Evolutionary conservation across 1,284 basidiomycete species (phyloP).

Genomic region (Mycena sp.): DNA sequence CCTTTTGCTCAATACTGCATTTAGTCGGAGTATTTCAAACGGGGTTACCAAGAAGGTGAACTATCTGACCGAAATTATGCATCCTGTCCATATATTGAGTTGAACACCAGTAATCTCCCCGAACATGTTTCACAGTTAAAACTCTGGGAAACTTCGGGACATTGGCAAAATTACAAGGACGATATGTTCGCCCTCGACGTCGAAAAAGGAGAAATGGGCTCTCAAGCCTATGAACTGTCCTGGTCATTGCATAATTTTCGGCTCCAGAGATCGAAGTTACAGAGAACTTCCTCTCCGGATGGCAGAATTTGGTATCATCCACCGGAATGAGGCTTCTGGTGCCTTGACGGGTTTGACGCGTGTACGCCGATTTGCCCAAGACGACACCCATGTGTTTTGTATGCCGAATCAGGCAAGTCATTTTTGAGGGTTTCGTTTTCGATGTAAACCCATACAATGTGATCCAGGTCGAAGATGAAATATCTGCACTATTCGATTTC

Average conservation of each 20-base stretch:
- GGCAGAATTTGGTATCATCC: conserved; percentile 98
- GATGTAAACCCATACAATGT: neutral
- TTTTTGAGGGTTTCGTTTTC: neutral
- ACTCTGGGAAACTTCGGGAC: conserved; percentile 98
- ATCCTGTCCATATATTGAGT: conserved; percentile 1
- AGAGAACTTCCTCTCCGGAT: conserved; percentile 96
- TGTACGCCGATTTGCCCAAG: conserved; percentile 96
- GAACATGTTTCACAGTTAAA: conserved; percentile 98
- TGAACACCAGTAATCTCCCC: conserved; percentile 83
- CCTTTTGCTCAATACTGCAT: conserved; percentile 3
- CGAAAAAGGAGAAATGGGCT: conserved; percentile 95
- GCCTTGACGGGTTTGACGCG: conserved; percentile 94
- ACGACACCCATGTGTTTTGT: conserved; percentile 98
- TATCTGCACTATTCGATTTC: conserved; percentile 92
- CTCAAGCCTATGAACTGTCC: conserved; percentile 99
- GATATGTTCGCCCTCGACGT: conserved; percentile 97
- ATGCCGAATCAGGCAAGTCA: conserved; percentile 78
- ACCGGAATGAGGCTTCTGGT: conserved; percentile 97
- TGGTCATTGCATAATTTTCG: conserved; percentile 97
- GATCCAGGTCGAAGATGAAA: conserved; percentile 78
- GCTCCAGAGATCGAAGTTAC: conserved; percentile 93
- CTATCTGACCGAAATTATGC: neutral
- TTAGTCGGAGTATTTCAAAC: conserved; percentile 84
- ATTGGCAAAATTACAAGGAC: conserved; percentile 98
- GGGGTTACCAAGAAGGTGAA: conserved; percentile 86